Conservation (phyloP, 768 basidiomycete genomes). For the Coprinopsis strossmayeri region DNA sequence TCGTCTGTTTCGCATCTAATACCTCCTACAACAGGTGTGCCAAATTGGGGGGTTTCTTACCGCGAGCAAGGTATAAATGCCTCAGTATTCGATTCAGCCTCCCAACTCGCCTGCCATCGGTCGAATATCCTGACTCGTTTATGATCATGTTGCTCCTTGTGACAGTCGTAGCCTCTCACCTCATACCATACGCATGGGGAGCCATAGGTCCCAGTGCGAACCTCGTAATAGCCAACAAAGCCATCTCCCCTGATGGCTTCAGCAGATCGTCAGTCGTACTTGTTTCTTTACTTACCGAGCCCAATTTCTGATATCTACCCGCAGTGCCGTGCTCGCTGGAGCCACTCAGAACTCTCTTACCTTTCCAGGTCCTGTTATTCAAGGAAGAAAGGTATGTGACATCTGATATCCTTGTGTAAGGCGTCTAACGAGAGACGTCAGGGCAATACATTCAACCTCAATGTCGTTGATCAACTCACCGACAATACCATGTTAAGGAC, state of each 20-base stretch:
- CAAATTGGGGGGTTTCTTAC: neutral
- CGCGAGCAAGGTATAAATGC: neutral
- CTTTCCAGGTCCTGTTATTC: constrained; percentile 21
- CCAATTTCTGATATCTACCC: neutral
- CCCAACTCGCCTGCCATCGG: neutral
- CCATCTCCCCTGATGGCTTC: constrained; percentile 19
- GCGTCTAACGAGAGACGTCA: too few species aligned
- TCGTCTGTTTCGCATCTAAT: neutral
- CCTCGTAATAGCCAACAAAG: constrained; percentile 16
- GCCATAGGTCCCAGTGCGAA: constrained; percentile 12
- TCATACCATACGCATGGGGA: constrained; percentile 2
- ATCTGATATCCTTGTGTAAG: too few species aligned
- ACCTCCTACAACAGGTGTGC: neutral
- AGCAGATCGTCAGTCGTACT: constrained; percentile 6
- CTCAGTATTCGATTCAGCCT: neutral
- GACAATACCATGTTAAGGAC: constrained; percentile 40
- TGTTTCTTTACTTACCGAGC: neutral
- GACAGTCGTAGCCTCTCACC: neutral
- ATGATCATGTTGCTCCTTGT: neutral
- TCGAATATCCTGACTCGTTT: neutral
- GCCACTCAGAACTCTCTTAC: neutral
- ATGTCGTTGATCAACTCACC: constrained; percentile 37
- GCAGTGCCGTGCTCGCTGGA: constrained; percentile 10
- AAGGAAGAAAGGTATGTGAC: constrained; percentile 17
- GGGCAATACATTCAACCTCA: constrained; percentile 36